Conservation (phyloP, 1,139 yeast species). For the Lodderomyces beijingensis region DNA sequence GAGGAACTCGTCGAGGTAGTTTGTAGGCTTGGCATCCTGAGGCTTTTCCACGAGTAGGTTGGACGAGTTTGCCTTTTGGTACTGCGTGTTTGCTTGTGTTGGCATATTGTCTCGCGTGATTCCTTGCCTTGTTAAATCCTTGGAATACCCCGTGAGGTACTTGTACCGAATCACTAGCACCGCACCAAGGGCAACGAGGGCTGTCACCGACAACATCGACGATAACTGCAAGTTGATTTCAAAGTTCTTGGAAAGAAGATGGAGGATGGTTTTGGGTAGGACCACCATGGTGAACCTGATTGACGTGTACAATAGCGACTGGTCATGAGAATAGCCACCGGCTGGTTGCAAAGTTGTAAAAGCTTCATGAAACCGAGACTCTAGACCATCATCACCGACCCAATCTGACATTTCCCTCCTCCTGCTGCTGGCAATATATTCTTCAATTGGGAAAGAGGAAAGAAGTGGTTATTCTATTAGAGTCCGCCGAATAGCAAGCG, state of each 20-base stretch:
- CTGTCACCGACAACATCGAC: conserved; percentile 22
- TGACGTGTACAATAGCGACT: not conserved
- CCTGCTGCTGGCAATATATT: no score
- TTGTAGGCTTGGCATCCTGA: conserved; percentile 19
- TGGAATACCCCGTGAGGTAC: conserved; percentile 36
- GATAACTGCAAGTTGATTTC: conserved; percentile 33
- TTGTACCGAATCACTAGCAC: conserved; percentile 36
- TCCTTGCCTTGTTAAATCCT: conserved; percentile 14
- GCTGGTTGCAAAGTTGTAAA: no score
- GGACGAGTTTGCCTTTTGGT: conserved; percentile 4
- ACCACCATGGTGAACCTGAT: conserved; percentile 1
- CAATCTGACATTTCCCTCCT: no score
- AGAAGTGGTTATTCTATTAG: no score
- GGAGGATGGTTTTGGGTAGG: conserved; percentile 21
- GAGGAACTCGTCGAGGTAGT: conserved; percentile 81
- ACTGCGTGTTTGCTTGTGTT: conserved; percentile 5
- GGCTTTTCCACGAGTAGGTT: conserved; percentile 21
- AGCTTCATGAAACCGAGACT: no score
- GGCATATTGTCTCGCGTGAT: conserved; percentile 9
- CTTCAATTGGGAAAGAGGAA: no score
- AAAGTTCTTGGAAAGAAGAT: conserved; percentile 25
- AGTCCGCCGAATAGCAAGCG: no score
- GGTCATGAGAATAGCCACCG: not conserved
- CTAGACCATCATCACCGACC: no score
- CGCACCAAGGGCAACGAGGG: conserved; percentile 18